Base-by-base conservation (phyloP, 371 early-diverging fungal species). In the Apophysomyces sp. region DNA sequence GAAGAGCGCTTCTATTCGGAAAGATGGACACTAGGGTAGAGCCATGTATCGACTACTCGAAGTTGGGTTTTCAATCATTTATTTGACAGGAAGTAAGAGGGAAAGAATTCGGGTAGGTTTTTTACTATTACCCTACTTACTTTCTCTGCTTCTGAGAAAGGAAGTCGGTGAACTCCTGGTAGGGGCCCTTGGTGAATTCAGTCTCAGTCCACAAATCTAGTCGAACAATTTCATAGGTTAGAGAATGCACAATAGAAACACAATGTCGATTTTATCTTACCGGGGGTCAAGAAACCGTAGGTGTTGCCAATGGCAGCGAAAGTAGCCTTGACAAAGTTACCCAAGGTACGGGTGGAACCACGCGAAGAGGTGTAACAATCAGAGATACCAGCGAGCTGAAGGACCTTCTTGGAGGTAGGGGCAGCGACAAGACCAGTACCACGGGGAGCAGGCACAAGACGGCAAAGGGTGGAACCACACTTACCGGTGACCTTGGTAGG, bases 301-400 rank as follows among this genome's bases (percentile, higher is more conserved):
- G 97, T 94, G 85, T 93, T 93, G 74, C 90, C 89, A 78, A 99
- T 95, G 71, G 98, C 98, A 73, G 89, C 87, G 83, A 99, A 92
- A 69, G 96, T 93, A 63, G 99, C 99, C 91, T 97, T 97, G 78
- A 98, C 96, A 80, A 98, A 97, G 94, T 99, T 99, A 77, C 98
- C 89, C 56, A 90, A 81, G 67, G 91, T 89, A 65, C 86, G 86
- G 78, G 91, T 90, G 58, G 90, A 86, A 67, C 99, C 99, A 60
- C 90, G 83, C 71, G 96, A 84, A 62, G 91, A 86, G 76, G 98
- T 96, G 89, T 95, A 99, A 83, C 94, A 91, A 84, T 99, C 99
- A 72, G 90, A 84, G 78, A 98, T 90, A 87, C 99, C 98, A 71
- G 98, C 99, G 63, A 98, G 86, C 82, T 94, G 86, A 72, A 97